Evolutionary conservation across 306 rosid species (phyloP).

Genomic region (Fragaria nilgerrensis): DNA sequence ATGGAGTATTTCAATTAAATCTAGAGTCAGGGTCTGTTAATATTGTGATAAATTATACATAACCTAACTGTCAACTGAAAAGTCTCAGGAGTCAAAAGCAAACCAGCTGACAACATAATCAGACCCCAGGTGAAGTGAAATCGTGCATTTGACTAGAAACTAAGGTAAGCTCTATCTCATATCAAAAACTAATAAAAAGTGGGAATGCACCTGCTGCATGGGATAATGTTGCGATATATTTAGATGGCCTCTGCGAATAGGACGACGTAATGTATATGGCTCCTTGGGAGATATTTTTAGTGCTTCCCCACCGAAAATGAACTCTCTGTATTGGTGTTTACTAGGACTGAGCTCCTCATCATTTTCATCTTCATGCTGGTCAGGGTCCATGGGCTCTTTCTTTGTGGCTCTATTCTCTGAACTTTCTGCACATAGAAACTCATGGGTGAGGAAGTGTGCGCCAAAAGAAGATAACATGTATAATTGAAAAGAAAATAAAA

Average conservation of each 20-base stretch:
- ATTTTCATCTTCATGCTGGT: slow-evolving; percentile 46
- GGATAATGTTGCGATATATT: slow-evolving; percentile 86
- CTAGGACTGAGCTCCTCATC: slow-evolving; percentile 43
- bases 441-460: slow-evolving; percentile 14
- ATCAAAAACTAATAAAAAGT: slow-evolving; percentile 14
- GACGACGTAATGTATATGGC: slow-evolving; percentile 80
- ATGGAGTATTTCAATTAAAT: background rate
- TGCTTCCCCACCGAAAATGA: slow-evolving; percentile 89
- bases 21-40: background rate
- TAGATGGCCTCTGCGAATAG: slow-evolving; percentile 92
- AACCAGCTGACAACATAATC: background rate
- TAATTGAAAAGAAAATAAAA: slow-evolving; percentile 9
- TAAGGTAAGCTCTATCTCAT: background rate
- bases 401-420: slow-evolving; percentile 37
- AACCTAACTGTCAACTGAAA: background rate
- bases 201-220: slow-evolving; percentile 79
- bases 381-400: slow-evolving; percentile 43
- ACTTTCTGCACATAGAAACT: slow-evolving; percentile 42
- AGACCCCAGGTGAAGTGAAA: slow-evolving; percentile 16
- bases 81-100: background rate
- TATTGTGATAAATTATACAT: background rate
- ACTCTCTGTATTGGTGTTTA: slow-evolving; percentile 44
- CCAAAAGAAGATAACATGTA: slow-evolving; percentile 32
- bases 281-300: slow-evolving; percentile 65
- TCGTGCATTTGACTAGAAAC: slow-evolving; percentile 8